Evolutionary conservation across 192 early-diverging fungal genomes (phyloP), one percentile per base, ranked within the genome.

Genomic region (Entomortierella lignicola): DNA sequence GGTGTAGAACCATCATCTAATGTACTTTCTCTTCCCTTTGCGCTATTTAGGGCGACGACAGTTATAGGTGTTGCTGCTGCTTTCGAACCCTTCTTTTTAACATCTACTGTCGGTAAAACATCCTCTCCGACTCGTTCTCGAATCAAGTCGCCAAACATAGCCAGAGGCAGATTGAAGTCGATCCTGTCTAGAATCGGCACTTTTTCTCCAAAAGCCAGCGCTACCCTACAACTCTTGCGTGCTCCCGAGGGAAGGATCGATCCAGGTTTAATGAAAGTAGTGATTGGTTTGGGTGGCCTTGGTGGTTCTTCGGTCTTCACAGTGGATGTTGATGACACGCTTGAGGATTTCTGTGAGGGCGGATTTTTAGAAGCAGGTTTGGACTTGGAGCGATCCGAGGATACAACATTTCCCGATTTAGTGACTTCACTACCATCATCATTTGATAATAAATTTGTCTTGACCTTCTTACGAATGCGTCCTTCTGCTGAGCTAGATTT

Each of bases 121-220:
- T 44, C 21, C 20, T 57, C 63, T 26, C 56, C 57, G 11, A 57
- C 27, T 15, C 82, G 65, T 23, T 66, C 66, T 15, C 58, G 63
- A 27, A 85, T 63, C 58, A 85, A 32, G 29, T 69, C 73, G 1
- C 67, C 70, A 75, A 73, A 85, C 0, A 56, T 31, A n/a, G 66
- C 57, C 55, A 56, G n/a, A 0, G 85, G 83, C 5, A 86, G 56
- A 53, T 48, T 55, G 52, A 86, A 86, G 56, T 84, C 83, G 20
- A 44, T 29, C 18, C 55, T 32, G 0, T 59, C 58, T 26, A 81
- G 43, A 0, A 42, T 34, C 0, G 85, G 83, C 41, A 86, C 56
- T 29, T 72, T 82, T 17, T 73, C 66, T 26, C 85, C 85, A 71
- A 86, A 86, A 2, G 81, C 85, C 39, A 82, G 50, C 4, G 81